phyloP scores from a whole-genome alignment of 306 rosid species.

The Cucurbita argyrosperma region DNA sequence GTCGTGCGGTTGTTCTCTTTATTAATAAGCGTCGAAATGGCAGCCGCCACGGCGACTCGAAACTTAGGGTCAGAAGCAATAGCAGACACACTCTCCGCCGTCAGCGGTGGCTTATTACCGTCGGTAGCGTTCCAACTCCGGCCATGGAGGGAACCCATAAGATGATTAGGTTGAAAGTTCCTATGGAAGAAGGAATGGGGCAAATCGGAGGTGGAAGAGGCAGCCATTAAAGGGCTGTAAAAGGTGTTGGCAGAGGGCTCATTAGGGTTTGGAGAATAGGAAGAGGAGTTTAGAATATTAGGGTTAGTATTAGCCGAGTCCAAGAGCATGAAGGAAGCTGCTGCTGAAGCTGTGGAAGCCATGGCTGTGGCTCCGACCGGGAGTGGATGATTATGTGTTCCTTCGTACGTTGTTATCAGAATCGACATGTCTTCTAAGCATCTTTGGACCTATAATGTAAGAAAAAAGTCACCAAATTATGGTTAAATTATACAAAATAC shows the following conservation, averaged over 20 bases:
- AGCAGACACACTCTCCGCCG: slow-evolving; percentile 37
- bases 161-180: neutral
- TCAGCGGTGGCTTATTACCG: slow-evolving; percentile 9
- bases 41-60: slow-evolving; percentile 86
- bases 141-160: neutral
- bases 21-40: slow-evolving; percentile 53
- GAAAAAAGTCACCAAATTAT: no score
- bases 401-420: slow-evolving; percentile 88
- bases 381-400: slow-evolving; percentile 88
- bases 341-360: slow-evolving; percentile 65
- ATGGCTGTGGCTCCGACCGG: slow-evolving; percentile 91
- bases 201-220: neutral
- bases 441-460: slow-evolving; percentile 52
- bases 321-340: slow-evolving; percentile 51
- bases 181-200: neutral
- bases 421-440: slow-evolving; percentile 93
- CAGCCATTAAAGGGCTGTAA: neutral
- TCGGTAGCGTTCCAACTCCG: slow-evolving; percentile 1
- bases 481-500: no score
- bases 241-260: slow-evolving; percentile 1
- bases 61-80: slow-evolving; percentile 86
- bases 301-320: slow-evolving; percentile 24
- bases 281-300: neutral
- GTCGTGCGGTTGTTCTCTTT: slow-evolving; percentile 26
- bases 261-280: neutral